Evolutionary conservation across 208 protist species (phyloP), one percentile per base, ranked within the genome.

Genomic region (Angomonas desouzai): DNA sequence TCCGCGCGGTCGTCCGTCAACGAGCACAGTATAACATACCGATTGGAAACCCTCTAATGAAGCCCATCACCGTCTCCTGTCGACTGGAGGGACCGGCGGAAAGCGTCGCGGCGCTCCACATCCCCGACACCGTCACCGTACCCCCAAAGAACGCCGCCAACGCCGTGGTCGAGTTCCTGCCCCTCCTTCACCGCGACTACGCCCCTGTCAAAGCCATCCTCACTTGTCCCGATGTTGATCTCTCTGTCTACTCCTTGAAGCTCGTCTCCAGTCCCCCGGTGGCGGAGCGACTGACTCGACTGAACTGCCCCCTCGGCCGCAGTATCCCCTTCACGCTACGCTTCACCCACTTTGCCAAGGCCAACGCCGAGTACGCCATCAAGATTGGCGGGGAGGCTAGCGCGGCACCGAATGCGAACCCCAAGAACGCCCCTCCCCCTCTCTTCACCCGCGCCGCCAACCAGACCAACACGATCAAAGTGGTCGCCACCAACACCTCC

Each of bases 21-120:
- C n/a, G 56, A 33, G 70, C 87, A 7, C 72, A 64, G 40, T 76
- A 97, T 61, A 70, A 66, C 32, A 72, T 98, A 22, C 56, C 74
- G 0, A 61, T 99, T 53, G 81, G 75, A 30, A 99, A 98, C 79
- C 93, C 94, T 10, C 81, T 98, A 0, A 48, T 59, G 1, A 86
- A 86, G 63, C 68, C 79, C 10, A 86, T 91, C 29, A 83, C 67
- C 7, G 74, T 97, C 34, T 81, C 51, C 3, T 79, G 68, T 33
- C 86, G 75, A 63, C 57, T 90, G 16, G 87, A 87, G 47, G 77
- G 67, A 38, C 51, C 55, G 18, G 32, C 64, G 18, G 56, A 48
- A 4, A 40, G 40, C 4, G 6, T 58, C n/a, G 74, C 77, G 10
- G 79, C 68, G 11, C 57, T 98, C 23, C 79, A 70, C 43, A 70